These are phyloP conservation scores for Pseudognaphalium luteoalbum DNA, from an alignment of 129 eudicot genomes.

Conservation along the genomic window DNA sequence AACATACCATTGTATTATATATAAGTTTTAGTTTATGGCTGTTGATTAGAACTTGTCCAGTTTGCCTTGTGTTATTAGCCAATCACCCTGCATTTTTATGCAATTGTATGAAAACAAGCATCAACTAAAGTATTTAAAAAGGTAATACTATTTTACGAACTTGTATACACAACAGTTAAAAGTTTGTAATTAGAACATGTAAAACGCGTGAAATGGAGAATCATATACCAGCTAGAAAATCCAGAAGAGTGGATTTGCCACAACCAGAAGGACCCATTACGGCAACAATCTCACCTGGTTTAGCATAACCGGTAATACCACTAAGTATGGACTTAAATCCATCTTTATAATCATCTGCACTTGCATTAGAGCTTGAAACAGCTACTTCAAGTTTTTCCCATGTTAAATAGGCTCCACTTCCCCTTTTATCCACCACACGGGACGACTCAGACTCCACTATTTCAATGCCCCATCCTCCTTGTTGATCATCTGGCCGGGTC, in stretches of 20 bases:
- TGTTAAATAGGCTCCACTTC: conserved; percentile 57
- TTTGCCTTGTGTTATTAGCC: conserved; percentile 47
- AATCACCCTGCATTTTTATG: conserved; percentile 71
- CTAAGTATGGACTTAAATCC: conserved; percentile 42
- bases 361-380: conserved; percentile 13
- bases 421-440: too few species aligned
- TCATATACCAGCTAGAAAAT: conserved; percentile 62
- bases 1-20: conserved; percentile 77
- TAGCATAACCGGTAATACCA: conserved; percentile 59
- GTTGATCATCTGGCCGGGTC: too few species aligned
- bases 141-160: too few species aligned
- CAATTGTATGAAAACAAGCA: too few species aligned
- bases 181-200: too few species aligned
- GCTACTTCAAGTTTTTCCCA: conserved; percentile 69
- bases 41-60: conserved; percentile 57
- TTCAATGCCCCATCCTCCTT: too few species aligned
- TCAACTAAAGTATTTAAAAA: too few species aligned
- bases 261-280: conserved; percentile 86
- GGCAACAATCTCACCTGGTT: conserved; percentile 69
- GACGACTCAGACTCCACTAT: too few species aligned
- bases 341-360: conserved; percentile 19
- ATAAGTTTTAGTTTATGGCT: conserved; percentile 59
- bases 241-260: conserved; percentile 84
- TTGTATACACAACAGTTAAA: too few species aligned
- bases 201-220: too few species aligned